These are phyloP conservation scores for Penicillium verrucosum DNA, from an alignment of 2,329 filamentous ascomycete species.

Conservation along the genomic window DNA sequence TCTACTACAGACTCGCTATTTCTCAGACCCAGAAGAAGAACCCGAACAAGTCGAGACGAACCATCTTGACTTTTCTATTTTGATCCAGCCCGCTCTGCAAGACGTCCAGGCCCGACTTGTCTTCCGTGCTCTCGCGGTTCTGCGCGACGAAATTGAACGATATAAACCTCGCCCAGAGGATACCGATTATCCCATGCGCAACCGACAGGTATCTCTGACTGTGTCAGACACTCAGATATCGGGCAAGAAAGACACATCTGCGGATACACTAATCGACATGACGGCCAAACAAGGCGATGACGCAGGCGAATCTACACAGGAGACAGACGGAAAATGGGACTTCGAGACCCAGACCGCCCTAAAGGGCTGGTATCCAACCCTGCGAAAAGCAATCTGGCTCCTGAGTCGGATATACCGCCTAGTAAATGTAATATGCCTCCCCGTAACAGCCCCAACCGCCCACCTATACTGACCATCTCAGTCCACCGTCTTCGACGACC, in stretches of 20 bases:
- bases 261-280: constrained; percentile 38
- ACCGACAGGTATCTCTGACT: constrained; percentile 43
- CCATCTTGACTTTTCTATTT: constrained; percentile 59
- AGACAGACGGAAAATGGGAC: constrained; percentile 49
- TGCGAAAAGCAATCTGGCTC: constrained; percentile 65
- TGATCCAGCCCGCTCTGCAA: constrained; percentile 64
- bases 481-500: constrained; percentile 67
- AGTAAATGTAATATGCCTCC: constrained; percentile 53
- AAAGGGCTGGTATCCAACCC: constrained; percentile 63
- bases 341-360: constrained; percentile 57
- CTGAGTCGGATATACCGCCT: constrained; percentile 67
- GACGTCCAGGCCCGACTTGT: constrained; percentile 66
- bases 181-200: constrained; percentile 60
- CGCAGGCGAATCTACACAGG: constrained; percentile 42
- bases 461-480: constrained; percentile 28
- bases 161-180: constrained; percentile 65
- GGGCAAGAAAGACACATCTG: constrained; percentile 50
- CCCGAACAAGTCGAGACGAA: constrained; percentile 48
- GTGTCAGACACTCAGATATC: constrained; percentile 49
- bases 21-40: constrained; percentile 57
- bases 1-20: constrained; percentile 63
- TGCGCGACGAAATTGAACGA: constrained; percentile 65
- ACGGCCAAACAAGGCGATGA: constrained; percentile 52
- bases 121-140: constrained; percentile 60
- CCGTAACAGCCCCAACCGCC: not conserved